Conservation (phyloP, 1,284 basidiomycete genomes). For the Ustilago nuda region DNA sequence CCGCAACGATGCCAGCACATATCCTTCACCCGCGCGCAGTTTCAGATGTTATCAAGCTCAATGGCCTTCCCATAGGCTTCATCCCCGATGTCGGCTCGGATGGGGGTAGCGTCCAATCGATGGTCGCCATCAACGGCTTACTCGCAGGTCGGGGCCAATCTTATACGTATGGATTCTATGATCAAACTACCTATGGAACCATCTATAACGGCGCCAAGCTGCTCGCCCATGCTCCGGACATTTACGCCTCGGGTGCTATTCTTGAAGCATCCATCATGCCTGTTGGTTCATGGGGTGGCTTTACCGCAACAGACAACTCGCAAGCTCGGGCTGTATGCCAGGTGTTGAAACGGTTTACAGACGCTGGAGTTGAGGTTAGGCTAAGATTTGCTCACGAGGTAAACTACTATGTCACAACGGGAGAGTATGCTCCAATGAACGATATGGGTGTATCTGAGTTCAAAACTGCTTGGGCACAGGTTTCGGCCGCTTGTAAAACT, state of each 20-base stretch:
- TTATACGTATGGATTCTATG: slow-evolving; percentile 65
- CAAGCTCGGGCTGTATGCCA: slow-evolving; percentile 66
- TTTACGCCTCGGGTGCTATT: slow-evolving; percentile 66
- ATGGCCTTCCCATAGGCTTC: slow-evolving; percentile 46
- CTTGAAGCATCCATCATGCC: slow-evolving; percentile 68
- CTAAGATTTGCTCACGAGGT: slow-evolving; percentile 69
- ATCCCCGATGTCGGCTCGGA: slow-evolving; percentile 63
- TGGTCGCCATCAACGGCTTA: slow-evolving; percentile 45
- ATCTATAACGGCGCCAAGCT: slow-evolving; percentile 68
- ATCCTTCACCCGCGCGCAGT: slow-evolving; percentile 27
- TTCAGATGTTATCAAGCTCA: slow-evolving; percentile 34
- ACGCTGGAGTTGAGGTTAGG: slow-evolving; percentile 69
- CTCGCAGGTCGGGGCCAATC: slow-evolving; percentile 36
- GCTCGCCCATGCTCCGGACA: slow-evolving; percentile 62
- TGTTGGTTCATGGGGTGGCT: slow-evolving; percentile 50
- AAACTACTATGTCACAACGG: slow-evolving; percentile 49
- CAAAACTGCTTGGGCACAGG: slow-evolving; percentile 69
- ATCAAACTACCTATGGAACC: slow-evolving; percentile 66
- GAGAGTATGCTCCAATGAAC: slow-evolving; percentile 31
- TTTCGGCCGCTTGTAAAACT: slow-evolving; percentile 59
- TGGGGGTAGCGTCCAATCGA: slow-evolving; percentile 56
- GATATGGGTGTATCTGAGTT: slow-evolving; percentile 63
- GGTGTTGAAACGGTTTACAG: slow-evolving; percentile 70
- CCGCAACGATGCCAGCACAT: slow-evolving; percentile 31
- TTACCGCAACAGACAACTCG: slow-evolving; percentile 59